Evolutionary conservation across 2,329 filamentous ascomycete species (phyloP).

Genomic region (Cadophora malorum): DNA sequence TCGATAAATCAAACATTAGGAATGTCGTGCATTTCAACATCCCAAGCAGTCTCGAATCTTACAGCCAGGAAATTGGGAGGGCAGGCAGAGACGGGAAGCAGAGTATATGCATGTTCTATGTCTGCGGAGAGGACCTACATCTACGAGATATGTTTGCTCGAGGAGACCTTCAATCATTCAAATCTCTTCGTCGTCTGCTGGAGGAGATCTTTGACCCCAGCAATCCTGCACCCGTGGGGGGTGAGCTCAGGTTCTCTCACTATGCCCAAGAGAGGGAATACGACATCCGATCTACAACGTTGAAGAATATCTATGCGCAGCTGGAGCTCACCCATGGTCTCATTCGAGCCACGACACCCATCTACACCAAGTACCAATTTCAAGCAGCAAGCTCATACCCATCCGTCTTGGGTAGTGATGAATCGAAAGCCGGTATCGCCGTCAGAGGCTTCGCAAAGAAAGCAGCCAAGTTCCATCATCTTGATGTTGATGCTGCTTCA

Average conservation of each 20-base stretch:
- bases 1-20: constrained; percentile 61
- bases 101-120: constrained; percentile 63
- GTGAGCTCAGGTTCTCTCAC: constrained; percentile 55
- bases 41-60: constrained; percentile 59
- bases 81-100: constrained; percentile 59
- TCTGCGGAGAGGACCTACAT: constrained; percentile 63
- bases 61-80: constrained; percentile 63
- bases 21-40: constrained; percentile 61
- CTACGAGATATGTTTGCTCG: constrained; percentile 64
- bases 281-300: constrained; percentile 58
- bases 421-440: constrained; percentile 51
- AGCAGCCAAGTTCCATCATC: constrained; percentile 50
- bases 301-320: constrained; percentile 63
- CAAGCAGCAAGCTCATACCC: constrained; percentile 47
- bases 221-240: constrained; percentile 46
- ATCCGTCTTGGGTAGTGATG: constrained; percentile 46
- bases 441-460: constrained; percentile 52
- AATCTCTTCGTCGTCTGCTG: constrained; percentile 56
- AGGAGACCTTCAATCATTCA: constrained; percentile 61
- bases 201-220: constrained; percentile 56
- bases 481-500: constrained; percentile 56
- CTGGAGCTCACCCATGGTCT: constrained; percentile 64
- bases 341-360: constrained; percentile 61
- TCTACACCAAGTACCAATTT: constrained; percentile 63
- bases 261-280: constrained; percentile 54